These are phyloP conservation scores for Borealophlyctis nickersoniae DNA, from an alignment of 192 early-diverging fungal genomes.

Conservation along the genomic window DNA sequence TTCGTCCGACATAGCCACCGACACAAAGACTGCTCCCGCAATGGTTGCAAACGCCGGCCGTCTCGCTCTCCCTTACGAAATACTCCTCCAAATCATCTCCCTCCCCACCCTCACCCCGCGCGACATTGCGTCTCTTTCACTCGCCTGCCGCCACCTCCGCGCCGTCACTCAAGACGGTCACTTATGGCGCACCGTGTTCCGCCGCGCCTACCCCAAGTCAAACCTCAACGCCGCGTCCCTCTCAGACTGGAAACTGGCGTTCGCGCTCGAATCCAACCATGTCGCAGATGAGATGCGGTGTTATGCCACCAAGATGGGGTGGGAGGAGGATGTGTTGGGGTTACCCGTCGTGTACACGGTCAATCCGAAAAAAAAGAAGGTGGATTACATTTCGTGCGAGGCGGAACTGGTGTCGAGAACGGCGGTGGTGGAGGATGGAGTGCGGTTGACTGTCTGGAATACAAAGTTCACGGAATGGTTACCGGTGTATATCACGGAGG, in stretches of 20 bases:
- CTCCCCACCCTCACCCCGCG: neutral
- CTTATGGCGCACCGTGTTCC: constrained; percentile 7
- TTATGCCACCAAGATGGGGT: constrained; percentile 23
- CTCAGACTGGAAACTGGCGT: constrained; percentile 17
- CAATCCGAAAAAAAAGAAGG: constrained; percentile 30
- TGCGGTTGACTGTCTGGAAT: constrained; percentile 31
- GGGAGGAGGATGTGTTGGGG: constrained; percentile 33
- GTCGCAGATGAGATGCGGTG: constrained; percentile 30
- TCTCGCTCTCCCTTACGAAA: constrained; percentile 14
- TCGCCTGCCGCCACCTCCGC: constrained; percentile 8
- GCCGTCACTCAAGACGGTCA: constrained; percentile 11
- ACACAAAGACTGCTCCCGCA: neutral
- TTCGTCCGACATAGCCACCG: neutral
- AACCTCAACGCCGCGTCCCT: constrained; percentile 5
- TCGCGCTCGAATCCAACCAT: constrained; percentile 13
- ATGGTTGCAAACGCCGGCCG: neutral
- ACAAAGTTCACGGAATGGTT: constrained; percentile 22
- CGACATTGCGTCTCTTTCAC: constrained; percentile 15
- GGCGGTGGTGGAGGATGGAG: constrained; percentile 23
- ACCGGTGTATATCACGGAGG: constrained; percentile 30
- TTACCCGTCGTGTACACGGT: constrained; percentile 33
- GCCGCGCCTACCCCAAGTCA: neutral
- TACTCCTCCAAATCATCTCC: constrained; percentile 15
- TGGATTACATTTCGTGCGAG: constrained; percentile 30
- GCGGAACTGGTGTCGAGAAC: constrained; percentile 25